Conservation (phyloP, 108 stramenopile species). For the Nitzschia putrida region DNA sequence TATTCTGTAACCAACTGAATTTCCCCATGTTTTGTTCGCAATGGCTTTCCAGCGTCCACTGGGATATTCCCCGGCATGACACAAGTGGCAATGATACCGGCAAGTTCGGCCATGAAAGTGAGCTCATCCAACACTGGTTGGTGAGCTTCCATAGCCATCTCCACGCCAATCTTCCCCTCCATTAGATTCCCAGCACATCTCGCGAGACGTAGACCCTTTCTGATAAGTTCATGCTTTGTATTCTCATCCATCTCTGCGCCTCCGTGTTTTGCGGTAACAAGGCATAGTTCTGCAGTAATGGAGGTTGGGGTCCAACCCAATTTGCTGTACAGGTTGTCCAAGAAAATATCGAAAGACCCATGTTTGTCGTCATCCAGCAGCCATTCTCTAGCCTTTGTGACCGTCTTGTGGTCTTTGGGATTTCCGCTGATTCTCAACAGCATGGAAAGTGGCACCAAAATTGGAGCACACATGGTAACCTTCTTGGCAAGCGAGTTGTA, state of each 20-base stretch:
- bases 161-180: background rate
- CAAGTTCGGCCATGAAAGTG: background rate
- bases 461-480: conserved; percentile 27
- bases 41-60: background rate
- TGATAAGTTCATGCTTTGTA: background rate
- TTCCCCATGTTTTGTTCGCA: background rate
- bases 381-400: background rate
- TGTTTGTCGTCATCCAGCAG: conserved; percentile 8
- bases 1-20: background rate
- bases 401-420: background rate
- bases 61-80: background rate
- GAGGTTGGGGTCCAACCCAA: conserved; percentile 17
- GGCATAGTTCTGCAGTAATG: conserved; percentile 20
- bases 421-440: conserved; percentile 1
- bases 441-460: conserved; percentile 18
- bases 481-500: conserved; percentile 49
- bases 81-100: background rate
- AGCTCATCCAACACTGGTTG: background rate
- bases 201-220: background rate
- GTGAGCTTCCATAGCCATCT: background rate
- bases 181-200: background rate
- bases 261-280: conserved; percentile 1
- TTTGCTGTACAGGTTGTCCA: conserved; percentile 5
- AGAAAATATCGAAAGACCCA: conserved; percentile 1
- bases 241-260: background rate